Evolutionary conservation across 805 yeast species (phyloP).

Genomic region (Millerozyma miso): DNA sequence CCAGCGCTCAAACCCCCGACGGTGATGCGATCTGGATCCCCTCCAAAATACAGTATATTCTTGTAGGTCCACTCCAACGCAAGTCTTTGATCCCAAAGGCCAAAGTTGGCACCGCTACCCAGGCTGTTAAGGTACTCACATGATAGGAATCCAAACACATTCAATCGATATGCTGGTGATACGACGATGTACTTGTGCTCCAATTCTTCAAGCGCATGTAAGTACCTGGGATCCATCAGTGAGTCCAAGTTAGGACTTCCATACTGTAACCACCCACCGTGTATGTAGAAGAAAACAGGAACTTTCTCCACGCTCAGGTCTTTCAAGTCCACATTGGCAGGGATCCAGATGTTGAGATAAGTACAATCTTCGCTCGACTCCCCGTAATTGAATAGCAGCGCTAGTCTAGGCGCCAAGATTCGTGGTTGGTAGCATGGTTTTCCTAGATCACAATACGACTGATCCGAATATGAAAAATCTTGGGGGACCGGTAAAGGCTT

Average conservation of each 20-base stretch:
- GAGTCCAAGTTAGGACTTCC: slow-evolving; percentile 10
- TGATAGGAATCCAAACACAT: slow-evolving; percentile 2
- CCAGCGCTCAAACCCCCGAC: slow-evolving; percentile 47
- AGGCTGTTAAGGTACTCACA: slow-evolving; percentile 12
- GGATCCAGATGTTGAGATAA: slow-evolving; percentile 4
- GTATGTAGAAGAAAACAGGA: slow-evolving; percentile 32
- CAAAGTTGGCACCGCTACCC: slow-evolving; percentile 29
- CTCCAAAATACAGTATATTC: slow-evolving; percentile 44
- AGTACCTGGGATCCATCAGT: slow-evolving; percentile 2
- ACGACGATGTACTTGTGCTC: slow-evolving; percentile 2
- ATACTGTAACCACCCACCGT: slow-evolving; percentile 30
- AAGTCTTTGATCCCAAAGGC: slow-evolving; percentile 44
- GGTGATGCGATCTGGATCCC: slow-evolving; percentile 40
- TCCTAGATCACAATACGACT: slow-evolving; percentile 1
- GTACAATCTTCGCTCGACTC: slow-evolving; percentile 3
- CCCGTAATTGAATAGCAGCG: neutral
- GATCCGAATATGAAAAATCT: slow-evolving; percentile 1
- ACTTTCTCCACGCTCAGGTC: neutral
- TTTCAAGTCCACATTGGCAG: neutral
- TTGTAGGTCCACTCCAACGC: slow-evolving; percentile 45
- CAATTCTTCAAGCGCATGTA: slow-evolving; percentile 1
- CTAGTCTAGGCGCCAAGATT: neutral
- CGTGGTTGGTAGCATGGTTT: slow-evolving; percentile 2
- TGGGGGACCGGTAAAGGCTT: neutral
- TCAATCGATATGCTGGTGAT: slow-evolving; percentile 5